Percentiles rank a stretch among this genome's conserved stretches.
phyloP scores from a whole-genome alignment of 2,329 filamentous ascomycete species.

The Talaromyces sp. region DNA sequence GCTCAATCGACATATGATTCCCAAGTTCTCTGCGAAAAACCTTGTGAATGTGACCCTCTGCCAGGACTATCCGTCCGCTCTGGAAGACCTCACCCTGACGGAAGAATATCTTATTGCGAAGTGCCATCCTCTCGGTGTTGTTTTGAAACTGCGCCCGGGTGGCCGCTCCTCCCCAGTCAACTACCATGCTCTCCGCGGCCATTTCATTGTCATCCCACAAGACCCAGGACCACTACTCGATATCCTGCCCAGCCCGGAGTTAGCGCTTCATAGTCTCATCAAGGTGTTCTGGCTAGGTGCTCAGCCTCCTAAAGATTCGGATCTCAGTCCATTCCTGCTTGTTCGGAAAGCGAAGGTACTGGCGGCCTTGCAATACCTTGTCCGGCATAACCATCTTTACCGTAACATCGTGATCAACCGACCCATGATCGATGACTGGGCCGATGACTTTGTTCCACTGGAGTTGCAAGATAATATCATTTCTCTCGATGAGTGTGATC shows the following conservation, averaged over 20 bases:
- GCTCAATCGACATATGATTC: background rate
- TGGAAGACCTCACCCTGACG: conserved; percentile 7
- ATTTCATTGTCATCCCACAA: conserved; percentile 16
- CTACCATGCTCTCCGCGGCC: conserved; percentile 10
- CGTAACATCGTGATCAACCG: background rate
- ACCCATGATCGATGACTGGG: background rate
- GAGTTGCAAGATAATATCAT: background rate
- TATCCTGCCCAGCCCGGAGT: conserved; percentile 8
- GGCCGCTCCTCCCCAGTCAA: background rate
- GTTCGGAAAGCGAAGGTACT: background rate
- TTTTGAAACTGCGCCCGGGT: conserved; percentile 10
- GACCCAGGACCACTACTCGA: conserved; percentile 13
- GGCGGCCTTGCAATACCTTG: background rate
- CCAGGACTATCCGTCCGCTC: conserved; percentile 5
- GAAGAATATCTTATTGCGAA: conserved; percentile 7
- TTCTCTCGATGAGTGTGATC: background rate
- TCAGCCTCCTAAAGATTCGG: background rate
- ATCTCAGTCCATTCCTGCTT: background rate
- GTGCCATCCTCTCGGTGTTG: conserved; percentile 3
- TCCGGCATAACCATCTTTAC: background rate
- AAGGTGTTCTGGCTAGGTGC: background rate
- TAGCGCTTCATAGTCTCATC: background rate
- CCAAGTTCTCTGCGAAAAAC: conserved; percentile 12
- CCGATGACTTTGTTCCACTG: background rate
- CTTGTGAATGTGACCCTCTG: conserved; percentile 13